These are phyloP conservation scores for Elsinoe necatrix DNA, from an alignment of 2,329 filamentous ascomycete species.

Conservation along the genomic window DNA sequence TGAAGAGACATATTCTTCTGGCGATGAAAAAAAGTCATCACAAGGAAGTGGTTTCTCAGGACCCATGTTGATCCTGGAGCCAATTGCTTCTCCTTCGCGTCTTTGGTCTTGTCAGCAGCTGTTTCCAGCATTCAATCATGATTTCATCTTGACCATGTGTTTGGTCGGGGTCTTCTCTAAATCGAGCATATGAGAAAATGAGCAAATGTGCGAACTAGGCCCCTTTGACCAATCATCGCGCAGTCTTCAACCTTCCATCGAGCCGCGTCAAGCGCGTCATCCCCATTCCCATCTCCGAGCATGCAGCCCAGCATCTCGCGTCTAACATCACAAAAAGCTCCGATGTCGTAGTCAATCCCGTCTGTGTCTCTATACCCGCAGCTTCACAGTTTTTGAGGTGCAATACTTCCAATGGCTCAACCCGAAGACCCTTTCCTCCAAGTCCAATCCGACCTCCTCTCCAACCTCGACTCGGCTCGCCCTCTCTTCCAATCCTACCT, in stretches of 20 bases:
- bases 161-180: background rate
- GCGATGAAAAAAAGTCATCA: conserved; percentile 54
- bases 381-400: too few relatives aligned
- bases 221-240: background rate
- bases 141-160: conserved; percentile 1
- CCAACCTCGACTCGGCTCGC: conserved; percentile 69
- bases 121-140: background rate
- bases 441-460: conserved; percentile 64
- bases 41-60: conserved; percentile 55
- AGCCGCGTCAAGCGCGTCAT: background rate
- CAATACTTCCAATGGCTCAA: conserved; percentile 16
- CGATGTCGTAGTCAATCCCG: background rate
- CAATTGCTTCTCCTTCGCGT: conserved; percentile 8
- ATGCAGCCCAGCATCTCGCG: background rate
- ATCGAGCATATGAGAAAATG: conserved; percentile 5
- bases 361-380: too few relatives aligned
- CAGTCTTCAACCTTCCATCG: background rate
- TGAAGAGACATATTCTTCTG: conserved; percentile 69
- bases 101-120: background rate
- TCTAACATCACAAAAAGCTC: background rate
- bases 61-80: conserved; percentile 32
- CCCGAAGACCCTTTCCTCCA: conserved; percentile 43
- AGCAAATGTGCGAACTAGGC: background rate
- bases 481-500: conserved; percentile 91
- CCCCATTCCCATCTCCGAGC: background rate